A percentile compares a stretch with the other conserved stretches of the same genome.
phyloP scores from a whole-genome alignment of 2,329 filamentous ascomycete genomes.

The Dactylellina parvicollis region DNA sequence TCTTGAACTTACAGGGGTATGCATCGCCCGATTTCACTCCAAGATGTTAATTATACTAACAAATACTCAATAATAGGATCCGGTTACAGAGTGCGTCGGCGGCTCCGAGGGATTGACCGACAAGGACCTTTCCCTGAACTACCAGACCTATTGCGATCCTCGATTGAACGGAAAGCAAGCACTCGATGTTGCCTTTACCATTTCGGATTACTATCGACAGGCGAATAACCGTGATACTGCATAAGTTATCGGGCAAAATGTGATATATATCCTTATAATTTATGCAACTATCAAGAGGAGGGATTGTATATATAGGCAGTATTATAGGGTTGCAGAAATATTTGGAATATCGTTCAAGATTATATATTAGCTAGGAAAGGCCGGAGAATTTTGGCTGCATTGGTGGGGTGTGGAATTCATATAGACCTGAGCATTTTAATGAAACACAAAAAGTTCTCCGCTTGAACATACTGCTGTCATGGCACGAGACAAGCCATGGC shows the following conservation, averaged over 20 bases:
- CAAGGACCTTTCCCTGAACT: constrained; percentile 87
- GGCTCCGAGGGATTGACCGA: constrained; percentile 87
- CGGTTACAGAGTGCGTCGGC: constrained; percentile 94
- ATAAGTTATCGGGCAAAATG: not conserved
- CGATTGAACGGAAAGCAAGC: constrained; percentile 97
- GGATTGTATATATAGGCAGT: not conserved
- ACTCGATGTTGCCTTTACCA: constrained; percentile 89
- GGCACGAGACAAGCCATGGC: too few species aligned
- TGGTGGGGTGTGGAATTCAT: not conserved
- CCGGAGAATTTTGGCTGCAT: not conserved
- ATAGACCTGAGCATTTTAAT: not conserved
- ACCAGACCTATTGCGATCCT: constrained; percentile 96
- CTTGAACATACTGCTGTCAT: not conserved
- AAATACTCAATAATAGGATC: constrained; percentile 66
- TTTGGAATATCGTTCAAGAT: too few species aligned
- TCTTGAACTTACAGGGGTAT: constrained; percentile 82
- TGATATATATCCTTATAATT: not conserved
- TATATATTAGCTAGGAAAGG: not conserved
- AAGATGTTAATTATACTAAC: not conserved
- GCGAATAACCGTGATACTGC: not conserved
- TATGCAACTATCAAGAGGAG: not conserved
- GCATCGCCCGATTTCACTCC: not conserved
- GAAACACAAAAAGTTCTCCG: not conserved
- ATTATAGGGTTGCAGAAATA: too few species aligned
- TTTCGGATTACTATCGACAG: constrained; percentile 80